These are phyloP conservation scores for Talinum fruticosum DNA, from an alignment of 148 eudicot species.

Conservation along the genomic window DNA sequence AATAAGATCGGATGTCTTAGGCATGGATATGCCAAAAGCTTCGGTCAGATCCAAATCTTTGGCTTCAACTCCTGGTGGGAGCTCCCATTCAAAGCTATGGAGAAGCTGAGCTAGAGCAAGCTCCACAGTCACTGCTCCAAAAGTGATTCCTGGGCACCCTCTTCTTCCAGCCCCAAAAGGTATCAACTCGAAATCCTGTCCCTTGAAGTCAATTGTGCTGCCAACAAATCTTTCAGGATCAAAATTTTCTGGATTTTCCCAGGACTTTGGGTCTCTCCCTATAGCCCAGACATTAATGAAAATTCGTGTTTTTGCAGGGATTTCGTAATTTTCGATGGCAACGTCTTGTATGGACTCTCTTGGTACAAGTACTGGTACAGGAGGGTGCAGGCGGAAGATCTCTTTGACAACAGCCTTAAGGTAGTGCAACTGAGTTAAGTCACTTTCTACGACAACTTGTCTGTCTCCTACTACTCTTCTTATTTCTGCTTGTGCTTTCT, in stretches of 20 bases:
- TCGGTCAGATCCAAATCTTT: slow-evolving; percentile 54
- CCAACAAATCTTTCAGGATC: slow-evolving; percentile 48
- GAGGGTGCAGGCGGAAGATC: slow-evolving; percentile 48
- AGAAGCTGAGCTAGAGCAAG: slow-evolving; percentile 58
- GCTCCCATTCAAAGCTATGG: slow-evolving; percentile 57
- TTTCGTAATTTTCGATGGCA: slow-evolving; percentile 37
- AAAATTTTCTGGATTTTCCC: slow-evolving; percentile 54
- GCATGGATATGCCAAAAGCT: slow-evolving; percentile 55
- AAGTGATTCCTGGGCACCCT: slow-evolving; percentile 55
- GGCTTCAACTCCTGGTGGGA: slow-evolving; percentile 36
- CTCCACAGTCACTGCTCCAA: slow-evolving; percentile 42
- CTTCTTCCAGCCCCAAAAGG: slow-evolving; percentile 76
- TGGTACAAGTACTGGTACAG: slow-evolving; percentile 54
- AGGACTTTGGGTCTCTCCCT: slow-evolving; percentile 48
- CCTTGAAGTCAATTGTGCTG: slow-evolving; percentile 45
- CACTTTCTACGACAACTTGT: slow-evolving; percentile 34
- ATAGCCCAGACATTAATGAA: slow-evolving; percentile 59
- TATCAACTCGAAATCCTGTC: slow-evolving; percentile 57
- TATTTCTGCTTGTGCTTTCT: slow-evolving; percentile 51
- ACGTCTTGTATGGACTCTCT: slow-evolving; percentile 47
- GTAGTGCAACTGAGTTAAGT: slow-evolving; percentile 44
- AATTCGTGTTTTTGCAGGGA: slow-evolving; percentile 43
- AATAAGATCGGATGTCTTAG: slow-evolving; percentile 35
- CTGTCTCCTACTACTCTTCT: slow-evolving; percentile 31
- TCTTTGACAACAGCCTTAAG: slow-evolving; percentile 55